A percentile compares a stretch with the other conserved stretches of the same genome.
Conservation (phyloP, 441 rosid species). For the Arabidopsis hybrid region DNA sequence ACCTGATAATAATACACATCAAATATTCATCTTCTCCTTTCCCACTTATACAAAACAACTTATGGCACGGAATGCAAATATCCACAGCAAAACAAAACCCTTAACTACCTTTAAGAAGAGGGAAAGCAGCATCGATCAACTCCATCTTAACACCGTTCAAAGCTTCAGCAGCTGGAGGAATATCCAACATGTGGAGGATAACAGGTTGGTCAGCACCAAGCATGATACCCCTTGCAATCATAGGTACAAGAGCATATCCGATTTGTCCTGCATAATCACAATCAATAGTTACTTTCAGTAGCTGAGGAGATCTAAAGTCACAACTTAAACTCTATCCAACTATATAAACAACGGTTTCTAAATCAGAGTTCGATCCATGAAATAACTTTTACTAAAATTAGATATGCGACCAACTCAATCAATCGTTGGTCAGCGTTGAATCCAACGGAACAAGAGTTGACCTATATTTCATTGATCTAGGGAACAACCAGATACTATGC, state of each 20-base stretch:
- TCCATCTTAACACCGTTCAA: constrained; percentile 96
- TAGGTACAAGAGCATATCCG: constrained; percentile 95
- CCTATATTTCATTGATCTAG: neutral
- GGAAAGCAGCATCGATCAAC: constrained; percentile 93
- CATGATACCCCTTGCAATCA: constrained; percentile 96
- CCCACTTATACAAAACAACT: neutral
- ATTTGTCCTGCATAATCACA: constrained; percentile 77
- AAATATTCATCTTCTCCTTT: neutral
- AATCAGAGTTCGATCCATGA: neutral
- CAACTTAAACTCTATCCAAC: neutral
- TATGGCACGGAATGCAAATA: neutral
- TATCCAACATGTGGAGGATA: constrained; percentile 97
- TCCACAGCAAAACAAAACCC: neutral
- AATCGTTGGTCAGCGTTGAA: constrained; percentile 7
- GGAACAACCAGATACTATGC: constrained; percentile 10
- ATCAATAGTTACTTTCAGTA: neutral
- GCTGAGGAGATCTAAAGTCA: no score
- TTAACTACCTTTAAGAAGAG: constrained; percentile 83
- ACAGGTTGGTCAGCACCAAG: constrained; percentile 97
- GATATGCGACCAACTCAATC: neutral
- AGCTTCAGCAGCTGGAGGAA: constrained; percentile 93
- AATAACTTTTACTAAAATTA: neutral
- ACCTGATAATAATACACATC: constrained; percentile 52
- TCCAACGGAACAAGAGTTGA: neutral
- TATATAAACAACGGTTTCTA: neutral